phyloP scores from a whole-genome alignment of 192 early-diverging fungal species.

The Geranomyces michiganensis region DNA sequence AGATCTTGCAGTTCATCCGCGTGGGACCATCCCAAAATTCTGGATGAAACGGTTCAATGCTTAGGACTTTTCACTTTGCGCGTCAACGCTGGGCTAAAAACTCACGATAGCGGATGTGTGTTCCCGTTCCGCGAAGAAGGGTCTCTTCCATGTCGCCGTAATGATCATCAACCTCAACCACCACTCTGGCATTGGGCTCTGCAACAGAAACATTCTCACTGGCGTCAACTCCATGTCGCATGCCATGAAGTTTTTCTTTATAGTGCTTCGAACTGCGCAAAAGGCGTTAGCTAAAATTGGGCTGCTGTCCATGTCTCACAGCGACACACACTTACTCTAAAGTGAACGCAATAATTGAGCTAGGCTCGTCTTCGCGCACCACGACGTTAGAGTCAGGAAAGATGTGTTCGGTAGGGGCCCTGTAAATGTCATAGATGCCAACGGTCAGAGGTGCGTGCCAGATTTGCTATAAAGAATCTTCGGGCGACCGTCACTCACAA shows the following conservation, averaged over 20 bases:
- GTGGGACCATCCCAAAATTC: constrained; percentile 75
- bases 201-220: constrained; percentile 10
- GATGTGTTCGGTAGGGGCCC: constrained; percentile 78
- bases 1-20: constrained; percentile 85
- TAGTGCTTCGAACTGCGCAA: constrained; percentile 66
- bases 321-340: constrained; percentile 52
- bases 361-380: constrained; percentile 89
- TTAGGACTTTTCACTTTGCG: too few relatives aligned
- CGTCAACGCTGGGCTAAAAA: too few relatives aligned
- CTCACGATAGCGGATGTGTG: constrained; percentile 77
- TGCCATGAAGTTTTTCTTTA: constrained; percentile 60
- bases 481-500: constrained; percentile 54
- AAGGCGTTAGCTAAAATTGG: background rate
- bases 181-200: constrained; percentile 29
- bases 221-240: constrained; percentile 31
- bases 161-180: constrained; percentile 36
- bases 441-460: background rate
- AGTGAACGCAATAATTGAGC: constrained; percentile 90
- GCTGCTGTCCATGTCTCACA: too few relatives aligned
- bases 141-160: constrained; percentile 59
- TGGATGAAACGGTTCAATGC: background rate
- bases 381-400: constrained; percentile 84
- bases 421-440: background rate
- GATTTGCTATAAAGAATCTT: background rate
- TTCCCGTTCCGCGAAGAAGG: constrained; percentile 66